These are phyloP conservation scores for Naganishia kalamii DNA, from an alignment of 768 basidiomycete species.

Conservation along the genomic window DNA sequence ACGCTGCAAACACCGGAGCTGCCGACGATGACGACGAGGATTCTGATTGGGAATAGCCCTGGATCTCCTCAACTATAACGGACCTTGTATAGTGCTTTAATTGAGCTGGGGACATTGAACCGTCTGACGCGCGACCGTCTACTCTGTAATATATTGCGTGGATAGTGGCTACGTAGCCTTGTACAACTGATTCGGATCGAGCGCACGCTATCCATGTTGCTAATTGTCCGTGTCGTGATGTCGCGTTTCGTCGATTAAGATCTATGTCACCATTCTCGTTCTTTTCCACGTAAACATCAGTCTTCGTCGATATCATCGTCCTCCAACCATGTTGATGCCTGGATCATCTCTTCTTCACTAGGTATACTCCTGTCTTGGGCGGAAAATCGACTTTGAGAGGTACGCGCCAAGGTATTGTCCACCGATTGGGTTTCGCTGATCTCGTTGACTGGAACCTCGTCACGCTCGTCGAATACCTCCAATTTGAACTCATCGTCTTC, in stretches of 20 bases:
- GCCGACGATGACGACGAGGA: constrained; percentile 7
- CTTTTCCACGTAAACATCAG: constrained; percentile 1
- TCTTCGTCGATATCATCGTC: constrained; percentile 49
- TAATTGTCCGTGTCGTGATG: too few relatives aligned
- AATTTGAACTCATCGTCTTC: neutral
- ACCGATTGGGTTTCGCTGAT: neutral
- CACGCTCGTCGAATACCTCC: neutral
- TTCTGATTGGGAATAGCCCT: neutral
- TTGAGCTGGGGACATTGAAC: too few relatives aligned
- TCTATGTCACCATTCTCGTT: neutral
- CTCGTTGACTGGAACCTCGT: neutral
- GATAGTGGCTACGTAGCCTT: too few relatives aligned
- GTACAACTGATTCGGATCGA: too few relatives aligned
- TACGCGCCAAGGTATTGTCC: neutral
- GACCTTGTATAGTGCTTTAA: too few relatives aligned
- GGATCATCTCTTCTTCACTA: constrained; percentile 1
- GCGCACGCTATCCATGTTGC: too few relatives aligned
- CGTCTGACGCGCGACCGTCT: too few relatives aligned
- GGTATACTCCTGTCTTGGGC: neutral
- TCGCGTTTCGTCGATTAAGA: neutral
- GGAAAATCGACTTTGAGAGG: neutral
- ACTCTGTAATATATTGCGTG: too few relatives aligned
- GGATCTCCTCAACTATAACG: neutral
- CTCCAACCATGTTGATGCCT: constrained; percentile 34
- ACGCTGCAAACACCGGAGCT: neutral